Base-by-base conservation (phyloP, 352 stramenopile genomes). In the Aphanomyces cochlioides region DNA sequence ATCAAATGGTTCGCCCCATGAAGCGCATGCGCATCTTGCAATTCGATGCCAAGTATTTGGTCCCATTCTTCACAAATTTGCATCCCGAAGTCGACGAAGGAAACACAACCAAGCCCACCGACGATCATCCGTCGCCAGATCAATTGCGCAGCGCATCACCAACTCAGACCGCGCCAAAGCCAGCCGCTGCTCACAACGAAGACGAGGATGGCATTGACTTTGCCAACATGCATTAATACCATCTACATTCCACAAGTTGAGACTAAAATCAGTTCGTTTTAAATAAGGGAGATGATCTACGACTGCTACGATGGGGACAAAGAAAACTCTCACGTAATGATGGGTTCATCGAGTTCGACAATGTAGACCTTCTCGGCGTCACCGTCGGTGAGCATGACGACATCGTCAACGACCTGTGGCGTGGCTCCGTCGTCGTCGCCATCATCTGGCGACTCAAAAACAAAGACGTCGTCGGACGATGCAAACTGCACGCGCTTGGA, bases 31-130 rank as follows among this genome's bases (percentile, higher is more conserved):
- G 78, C 19, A 69, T 87, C 39, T 74, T 94, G 60, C 83, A 92
- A 74, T 94, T 93, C 69, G 85, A 95, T 75, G 90, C 92, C 77
- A 92, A 93, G 69, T 93, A 91, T 70, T 67, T 94, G 40, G 89
- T 93, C 72, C 84, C 85, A 40, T 72, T 94, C 64, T 80, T 94
- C 36, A 94, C 84, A 19, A 86, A 89, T 56, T 59, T 94, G 54
- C 88, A 81, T 72, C 79, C 86, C 5, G 82, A 85, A 47, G 77
- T 74, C 41, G 72, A 76, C 39, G 78, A 81, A 41, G 36, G 36
- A 28, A 34, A 38, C n/a, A 38, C 50, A 8, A 58, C 28, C 28
- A 34, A n/a, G 28, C 10, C 64, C 39, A 39, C 5, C n/a, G 47
- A 41, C 5, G 43, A 15, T 7, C 4, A 4, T 19, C 10, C 6